phyloP scores from a whole-genome alignment of 805 yeast species.

The Candida silvicultrix region DNA sequence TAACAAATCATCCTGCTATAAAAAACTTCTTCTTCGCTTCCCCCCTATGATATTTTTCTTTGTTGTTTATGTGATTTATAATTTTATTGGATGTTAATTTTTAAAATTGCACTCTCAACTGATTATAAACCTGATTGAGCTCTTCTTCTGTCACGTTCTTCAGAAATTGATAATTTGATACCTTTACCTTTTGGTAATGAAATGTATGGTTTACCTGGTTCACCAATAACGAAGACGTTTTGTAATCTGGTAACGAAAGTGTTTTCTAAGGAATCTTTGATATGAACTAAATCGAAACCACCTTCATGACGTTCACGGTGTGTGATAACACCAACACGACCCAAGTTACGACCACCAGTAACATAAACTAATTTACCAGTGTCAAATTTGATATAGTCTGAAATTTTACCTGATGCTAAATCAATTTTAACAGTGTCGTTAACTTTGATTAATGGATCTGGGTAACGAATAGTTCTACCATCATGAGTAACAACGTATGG shows the following conservation, averaged over 20 bases:
- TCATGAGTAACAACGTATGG: slow-evolving; percentile 99
- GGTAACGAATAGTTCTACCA: slow-evolving; percentile 99
- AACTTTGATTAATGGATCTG: slow-evolving; percentile 94
- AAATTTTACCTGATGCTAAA: slow-evolving; percentile 91
- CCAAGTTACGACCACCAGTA: slow-evolving; percentile 98
- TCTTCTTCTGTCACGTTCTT: slow-evolving; percentile 98
- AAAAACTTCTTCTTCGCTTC: neutral
- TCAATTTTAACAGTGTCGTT: slow-evolving; percentile 98
- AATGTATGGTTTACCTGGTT: slow-evolving; percentile 89
- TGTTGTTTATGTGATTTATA: neutral
- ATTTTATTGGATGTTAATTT: neutral
- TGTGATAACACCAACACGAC: slow-evolving; percentile 92
- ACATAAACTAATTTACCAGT: slow-evolving; percentile 89
- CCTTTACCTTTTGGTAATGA: slow-evolving; percentile 99
- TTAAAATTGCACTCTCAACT: neutral
- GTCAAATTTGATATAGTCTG: slow-evolving; percentile 85
- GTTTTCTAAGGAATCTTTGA: slow-evolving; percentile 93
- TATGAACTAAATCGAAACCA: slow-evolving; percentile 96
- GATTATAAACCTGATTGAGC: slow-evolving; percentile 41
- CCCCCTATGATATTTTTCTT: too few relatives aligned
- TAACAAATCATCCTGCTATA: neutral
- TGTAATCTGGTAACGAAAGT: slow-evolving; percentile 90
- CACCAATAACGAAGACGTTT: slow-evolving; percentile 93
- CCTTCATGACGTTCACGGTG: slow-evolving; percentile 98
- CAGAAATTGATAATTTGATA: slow-evolving; percentile 91